These are phyloP conservation scores for Talaromyces funiculosus DNA, from an alignment of 2,329 filamentous ascomycete species.

Conservation along the genomic window DNA sequence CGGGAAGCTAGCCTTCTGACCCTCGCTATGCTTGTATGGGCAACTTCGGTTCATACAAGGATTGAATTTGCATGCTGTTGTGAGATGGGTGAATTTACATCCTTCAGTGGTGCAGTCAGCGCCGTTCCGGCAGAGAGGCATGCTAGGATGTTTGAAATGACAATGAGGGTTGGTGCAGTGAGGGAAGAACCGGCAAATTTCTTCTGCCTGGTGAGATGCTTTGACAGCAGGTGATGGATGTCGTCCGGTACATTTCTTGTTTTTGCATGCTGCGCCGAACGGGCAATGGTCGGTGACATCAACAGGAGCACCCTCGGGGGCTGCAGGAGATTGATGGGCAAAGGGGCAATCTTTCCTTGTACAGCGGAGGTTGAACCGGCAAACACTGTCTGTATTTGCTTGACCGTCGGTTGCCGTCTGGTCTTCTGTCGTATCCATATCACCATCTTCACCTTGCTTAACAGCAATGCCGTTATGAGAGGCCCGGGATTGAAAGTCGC, in stretches of 20 bases:
- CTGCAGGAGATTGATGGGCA: conserved; percentile 89
- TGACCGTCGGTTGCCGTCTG: conserved; percentile 33
- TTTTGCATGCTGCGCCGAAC: conserved; percentile 90
- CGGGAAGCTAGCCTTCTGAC: conserved; percentile 76
- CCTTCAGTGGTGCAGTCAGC: conserved; percentile 73
- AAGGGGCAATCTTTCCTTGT: conserved; percentile 86
- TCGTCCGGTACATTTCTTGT: conserved; percentile 83
- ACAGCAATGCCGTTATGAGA: conserved; percentile 24
- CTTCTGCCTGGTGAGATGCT: conserved; percentile 70
- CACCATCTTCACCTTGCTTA: conserved; percentile 18
- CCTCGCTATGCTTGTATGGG: conserved; percentile 82
- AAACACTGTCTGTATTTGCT: conserved; percentile 62
- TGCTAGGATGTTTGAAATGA: conserved; percentile 80
- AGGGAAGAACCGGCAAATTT: conserved; percentile 85
- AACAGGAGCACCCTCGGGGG: conserved; percentile 67
- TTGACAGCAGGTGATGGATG: conserved; percentile 87
- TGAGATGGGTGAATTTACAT: conserved; percentile 87
- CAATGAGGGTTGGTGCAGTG: conserved; percentile 86
- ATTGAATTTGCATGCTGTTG: conserved; percentile 80
- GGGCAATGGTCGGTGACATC: conserved; percentile 76
- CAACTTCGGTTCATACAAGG: conserved; percentile 88
- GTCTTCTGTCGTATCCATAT: conserved; percentile 38
- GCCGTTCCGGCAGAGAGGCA: conserved; percentile 86
- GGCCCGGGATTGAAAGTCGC: conserved; percentile 48
- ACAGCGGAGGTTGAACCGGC: conserved; percentile 85